These are phyloP conservation scores for Fusarium agapanthi DNA, from an alignment of 2,329 filamentous ascomycete genomes.

Conservation along the genomic window DNA sequence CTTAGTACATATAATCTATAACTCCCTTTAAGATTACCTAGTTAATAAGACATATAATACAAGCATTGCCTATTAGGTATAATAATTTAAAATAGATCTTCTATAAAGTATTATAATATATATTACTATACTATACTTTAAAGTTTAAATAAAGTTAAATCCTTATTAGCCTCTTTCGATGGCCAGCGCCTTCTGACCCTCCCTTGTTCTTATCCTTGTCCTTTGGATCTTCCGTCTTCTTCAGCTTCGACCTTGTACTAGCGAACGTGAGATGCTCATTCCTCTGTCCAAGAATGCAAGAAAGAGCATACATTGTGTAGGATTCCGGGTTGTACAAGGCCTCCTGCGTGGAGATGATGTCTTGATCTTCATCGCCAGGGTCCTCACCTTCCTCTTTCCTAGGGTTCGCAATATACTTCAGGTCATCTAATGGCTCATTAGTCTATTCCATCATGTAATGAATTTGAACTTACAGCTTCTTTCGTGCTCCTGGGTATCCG, in stretches of 20 bases:
- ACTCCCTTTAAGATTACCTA: not conserved
- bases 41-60: accelerated
- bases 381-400: not conserved
- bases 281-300: not conserved
- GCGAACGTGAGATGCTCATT: not conserved
- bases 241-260: not conserved
- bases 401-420: not conserved
- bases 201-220: not conserved
- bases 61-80: accelerated
- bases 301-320: not conserved
- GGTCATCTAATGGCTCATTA: accelerated
- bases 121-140: not conserved
- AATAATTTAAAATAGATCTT: accelerated
- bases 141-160: not conserved
- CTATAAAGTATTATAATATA: not conserved
- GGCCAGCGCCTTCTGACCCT: not conserved
- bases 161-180: not conserved
- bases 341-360: not conserved
- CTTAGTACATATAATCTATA: no score
- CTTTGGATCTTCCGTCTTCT: not conserved
- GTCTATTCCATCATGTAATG: accelerated
- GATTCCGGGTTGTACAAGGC: not conserved
- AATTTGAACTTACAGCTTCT: not conserved
- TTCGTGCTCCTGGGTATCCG: not conserved
- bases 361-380: not conserved